A percentile compares a stretch with the other conserved stretches of the same genome.
phyloP scores from a whole-genome alignment of 305 asterid species.

The Fraxinus sp. region DNA sequence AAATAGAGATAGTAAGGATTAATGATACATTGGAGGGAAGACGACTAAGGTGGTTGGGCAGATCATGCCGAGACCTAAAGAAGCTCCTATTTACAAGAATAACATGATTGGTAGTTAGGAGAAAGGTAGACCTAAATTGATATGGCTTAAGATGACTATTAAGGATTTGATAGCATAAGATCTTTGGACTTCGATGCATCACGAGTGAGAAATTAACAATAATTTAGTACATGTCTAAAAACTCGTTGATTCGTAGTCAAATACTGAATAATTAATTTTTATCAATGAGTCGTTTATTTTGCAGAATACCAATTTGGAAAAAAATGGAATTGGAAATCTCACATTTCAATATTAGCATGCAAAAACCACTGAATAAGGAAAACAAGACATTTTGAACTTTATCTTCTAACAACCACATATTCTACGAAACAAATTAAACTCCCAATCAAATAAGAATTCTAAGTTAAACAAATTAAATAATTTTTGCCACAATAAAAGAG shows the following conservation, averaged over 20 bases:
- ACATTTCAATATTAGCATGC: not conserved
- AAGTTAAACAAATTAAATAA: not conserved
- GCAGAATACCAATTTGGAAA: not conserved
- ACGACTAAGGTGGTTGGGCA: not conserved
- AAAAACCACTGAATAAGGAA: not conserved
- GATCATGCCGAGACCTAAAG: not conserved
- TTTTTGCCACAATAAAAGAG: not conserved
- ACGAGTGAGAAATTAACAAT: not conserved
- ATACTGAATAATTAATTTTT: not conserved
- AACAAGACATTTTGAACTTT: not conserved
- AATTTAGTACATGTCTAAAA: not conserved
- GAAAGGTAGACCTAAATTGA: not conserved
- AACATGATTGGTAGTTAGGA: not conserved
- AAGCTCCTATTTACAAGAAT: not conserved
- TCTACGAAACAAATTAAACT: not conserved
- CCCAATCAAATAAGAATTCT: not conserved
- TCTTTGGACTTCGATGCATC: not conserved
- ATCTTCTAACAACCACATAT: not conserved
- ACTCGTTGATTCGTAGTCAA: not conserved
- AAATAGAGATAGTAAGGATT: not conserved
- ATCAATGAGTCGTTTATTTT: not conserved
- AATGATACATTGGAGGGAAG: not conserved
- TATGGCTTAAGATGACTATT: not conserved
- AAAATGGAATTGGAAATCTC: not conserved
- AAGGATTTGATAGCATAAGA: not conserved